These are phyloP conservation scores for Aspergillus homomorphus DNA, from an alignment of 495 filamentous ascomycete species.

Conservation along the genomic window DNA sequence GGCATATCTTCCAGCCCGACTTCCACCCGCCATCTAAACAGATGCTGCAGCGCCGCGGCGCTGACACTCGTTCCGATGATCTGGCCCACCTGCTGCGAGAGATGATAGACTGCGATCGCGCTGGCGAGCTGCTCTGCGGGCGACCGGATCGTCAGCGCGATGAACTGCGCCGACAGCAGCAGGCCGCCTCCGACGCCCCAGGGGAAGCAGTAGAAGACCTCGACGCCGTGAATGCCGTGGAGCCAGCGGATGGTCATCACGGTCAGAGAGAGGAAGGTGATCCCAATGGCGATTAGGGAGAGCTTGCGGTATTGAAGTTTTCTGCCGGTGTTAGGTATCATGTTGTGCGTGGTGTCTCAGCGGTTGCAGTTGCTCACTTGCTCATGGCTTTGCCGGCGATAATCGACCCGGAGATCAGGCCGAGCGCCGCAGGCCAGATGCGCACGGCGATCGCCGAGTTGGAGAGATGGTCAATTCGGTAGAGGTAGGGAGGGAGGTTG, in stretches of 20 bases:
- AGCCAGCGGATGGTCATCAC: conserved; percentile 27
- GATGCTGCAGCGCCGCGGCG: background rate
- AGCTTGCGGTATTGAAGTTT: background rate
- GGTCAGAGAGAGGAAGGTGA: conserved; percentile 16
- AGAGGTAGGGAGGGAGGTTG: conserved; percentile 15
- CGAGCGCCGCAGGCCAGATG: background rate
- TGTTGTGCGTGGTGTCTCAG: too few relatives aligned
- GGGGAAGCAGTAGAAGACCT: conserved; percentile 19
- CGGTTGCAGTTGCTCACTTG: background rate
- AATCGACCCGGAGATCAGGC: conserved; percentile 21
- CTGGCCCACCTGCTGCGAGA: conserved; percentile 35
- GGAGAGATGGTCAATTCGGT: background rate
- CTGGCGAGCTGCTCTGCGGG: conserved; percentile 23
- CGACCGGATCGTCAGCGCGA: conserved; percentile 21
- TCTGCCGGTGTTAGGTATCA: background rate
- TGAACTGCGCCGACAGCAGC: conserved; percentile 27
- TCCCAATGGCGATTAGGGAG: conserved; percentile 11
- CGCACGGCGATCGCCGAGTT: background rate
- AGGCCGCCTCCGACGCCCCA: conserved; percentile 25
- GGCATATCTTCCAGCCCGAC: background rate
- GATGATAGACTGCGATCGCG: conserved; percentile 29
- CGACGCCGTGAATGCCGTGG: conserved; percentile 19
- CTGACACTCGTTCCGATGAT: conserved; percentile 20
- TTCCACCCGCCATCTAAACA: background rate
- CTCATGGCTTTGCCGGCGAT: conserved; percentile 11